Base-by-base conservation (phyloP, 805 yeast species). In the Komagataella mondaviorum region DNA sequence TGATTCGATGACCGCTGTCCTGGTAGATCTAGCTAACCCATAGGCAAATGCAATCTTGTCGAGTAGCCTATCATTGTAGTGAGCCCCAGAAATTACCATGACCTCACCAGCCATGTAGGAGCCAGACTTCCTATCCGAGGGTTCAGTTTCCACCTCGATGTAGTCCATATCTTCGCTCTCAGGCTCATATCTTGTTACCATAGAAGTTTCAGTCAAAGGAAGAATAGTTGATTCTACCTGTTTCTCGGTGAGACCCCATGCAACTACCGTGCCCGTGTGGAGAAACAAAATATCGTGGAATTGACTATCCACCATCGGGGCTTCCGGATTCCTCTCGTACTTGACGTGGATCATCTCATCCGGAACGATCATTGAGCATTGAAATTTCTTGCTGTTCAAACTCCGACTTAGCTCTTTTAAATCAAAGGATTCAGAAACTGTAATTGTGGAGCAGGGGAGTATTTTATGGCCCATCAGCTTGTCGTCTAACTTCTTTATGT, bases 111-210 rank as follows among this genome's bases (percentile, higher is more conserved):
- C 74, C 68, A 85, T 71, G 50, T 73, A 69, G 48, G 76, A 75
- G 39, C 39, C 39, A 12, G 39, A 30, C 4, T 8, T 30, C n/a
- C 39, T 30, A 2, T 30, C 39, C 3, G 71, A 67, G 6, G 56
- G 57, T 1, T 55, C 57, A 23, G 49, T 49, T 23, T 47, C 53
- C 7, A 68, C 61, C 52, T 81, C 86, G 10, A 85, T 68, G 63
- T 70, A 89, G 63, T 90, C 96, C 79, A 89, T 77, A 59, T 90
- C 97, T 61, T 89, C 97, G 44, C 88, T 78, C 59, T 89, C 96
- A 7, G 73, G 67, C 2, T 62, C 67, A 54, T 77, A 77, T 1
- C 76, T 65, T 3, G 73, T 67, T 2, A 75, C 54, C 61, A 75
- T 75, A 2, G 86, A 78, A 0, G 62, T 57, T 48, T 69, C 62